phyloP scores from a whole-genome alignment of 371 early-diverging fungal species.

The Rhizopus sp. region DNA sequence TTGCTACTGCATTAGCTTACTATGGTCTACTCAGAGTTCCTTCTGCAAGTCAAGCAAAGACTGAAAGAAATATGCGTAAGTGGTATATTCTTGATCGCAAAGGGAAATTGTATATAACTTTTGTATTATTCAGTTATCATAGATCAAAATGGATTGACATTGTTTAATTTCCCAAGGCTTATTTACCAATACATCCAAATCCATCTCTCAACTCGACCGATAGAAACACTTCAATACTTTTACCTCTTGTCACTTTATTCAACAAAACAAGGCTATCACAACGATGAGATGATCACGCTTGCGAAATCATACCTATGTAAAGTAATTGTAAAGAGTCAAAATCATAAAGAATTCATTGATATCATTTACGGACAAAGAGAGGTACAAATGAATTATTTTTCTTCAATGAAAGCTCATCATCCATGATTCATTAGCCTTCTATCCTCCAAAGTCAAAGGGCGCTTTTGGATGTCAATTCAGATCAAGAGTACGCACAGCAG shows the following conservation, averaged over 20 bases:
- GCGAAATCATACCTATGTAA: slow-evolving; percentile 50
- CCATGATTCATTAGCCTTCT: slow-evolving; percentile 4
- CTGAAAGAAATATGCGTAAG: slow-evolving; percentile 35
- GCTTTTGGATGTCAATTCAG: slow-evolving; percentile 58
- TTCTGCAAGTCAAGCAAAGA: slow-evolving; percentile 19
- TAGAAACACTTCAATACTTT: slow-evolving; percentile 70
- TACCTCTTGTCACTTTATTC: slow-evolving; percentile 63
- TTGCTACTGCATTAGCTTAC: slow-evolving; percentile 81
- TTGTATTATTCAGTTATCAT: slow-evolving; percentile 7
- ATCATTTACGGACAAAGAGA: background rate
- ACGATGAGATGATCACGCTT: slow-evolving; percentile 40
- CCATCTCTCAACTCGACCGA: slow-evolving; percentile 52
- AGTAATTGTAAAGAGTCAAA: slow-evolving; percentile 9
- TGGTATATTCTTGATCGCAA: background rate
- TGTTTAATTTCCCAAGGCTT: slow-evolving; percentile 65
- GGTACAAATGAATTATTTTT: slow-evolving; percentile 3
- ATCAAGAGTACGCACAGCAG: slow-evolving; percentile 58
- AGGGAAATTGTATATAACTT: background rate
- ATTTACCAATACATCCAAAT: slow-evolving; percentile 59
- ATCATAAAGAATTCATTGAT: slow-evolving; percentile 63
- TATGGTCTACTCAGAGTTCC: slow-evolving; percentile 65
- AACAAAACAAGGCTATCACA: slow-evolving; percentile 27
- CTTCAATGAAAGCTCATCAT: background rate
- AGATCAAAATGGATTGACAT: slow-evolving; percentile 8
- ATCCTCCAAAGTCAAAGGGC: slow-evolving; percentile 34